phyloP scores from a whole-genome alignment of 2,329 filamentous ascomycete species.

The Paecilomyces variotii region DNA sequence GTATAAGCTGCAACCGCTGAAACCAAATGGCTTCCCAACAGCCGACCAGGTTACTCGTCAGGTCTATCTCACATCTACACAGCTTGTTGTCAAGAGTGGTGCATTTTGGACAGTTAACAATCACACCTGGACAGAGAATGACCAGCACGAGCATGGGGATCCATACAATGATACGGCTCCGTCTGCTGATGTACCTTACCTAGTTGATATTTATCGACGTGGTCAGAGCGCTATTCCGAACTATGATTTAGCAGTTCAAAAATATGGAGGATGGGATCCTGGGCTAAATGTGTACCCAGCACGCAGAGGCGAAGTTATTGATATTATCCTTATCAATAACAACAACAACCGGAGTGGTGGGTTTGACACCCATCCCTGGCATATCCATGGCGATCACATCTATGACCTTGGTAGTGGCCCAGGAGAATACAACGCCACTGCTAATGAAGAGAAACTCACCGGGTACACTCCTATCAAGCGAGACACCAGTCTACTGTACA shows the following conservation, averaged over 20 bases:
- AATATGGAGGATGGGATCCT: slow-evolving; percentile 37
- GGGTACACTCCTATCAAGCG: slow-evolving; percentile 33
- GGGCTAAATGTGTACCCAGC: slow-evolving; percentile 33
- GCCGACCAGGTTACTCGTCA: slow-evolving; percentile 17
- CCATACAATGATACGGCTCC: slow-evolving; percentile 34
- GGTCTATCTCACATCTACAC: not conserved
- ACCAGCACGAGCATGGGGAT: slow-evolving; percentile 34
- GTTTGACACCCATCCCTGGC: slow-evolving; percentile 38
- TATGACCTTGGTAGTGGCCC: slow-evolving; percentile 41
- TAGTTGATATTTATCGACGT: slow-evolving; percentile 39
- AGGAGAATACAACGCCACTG: slow-evolving; percentile 36
- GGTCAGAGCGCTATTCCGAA: slow-evolving; percentile 31
- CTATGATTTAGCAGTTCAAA: slow-evolving; percentile 30
- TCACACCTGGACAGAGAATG: slow-evolving; percentile 23
- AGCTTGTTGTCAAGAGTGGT: not conserved
- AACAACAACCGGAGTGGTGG: slow-evolving; percentile 15
- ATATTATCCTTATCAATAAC: slow-evolving; percentile 37
- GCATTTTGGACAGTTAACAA: slow-evolving; percentile 27
- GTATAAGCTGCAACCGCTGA: not conserved
- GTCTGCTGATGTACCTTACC: slow-evolving; percentile 30
- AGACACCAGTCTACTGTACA: slow-evolving; percentile 49
- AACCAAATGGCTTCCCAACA: slow-evolving; percentile 22
- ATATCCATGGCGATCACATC: slow-evolving; percentile 39
- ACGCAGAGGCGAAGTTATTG: slow-evolving; percentile 39
- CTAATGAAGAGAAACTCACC: slow-evolving; percentile 34